These are phyloP conservation scores for Oldenlandia corymbosa DNA, from an alignment of 257 asterid genomes.

Conservation along the genomic window DNA sequence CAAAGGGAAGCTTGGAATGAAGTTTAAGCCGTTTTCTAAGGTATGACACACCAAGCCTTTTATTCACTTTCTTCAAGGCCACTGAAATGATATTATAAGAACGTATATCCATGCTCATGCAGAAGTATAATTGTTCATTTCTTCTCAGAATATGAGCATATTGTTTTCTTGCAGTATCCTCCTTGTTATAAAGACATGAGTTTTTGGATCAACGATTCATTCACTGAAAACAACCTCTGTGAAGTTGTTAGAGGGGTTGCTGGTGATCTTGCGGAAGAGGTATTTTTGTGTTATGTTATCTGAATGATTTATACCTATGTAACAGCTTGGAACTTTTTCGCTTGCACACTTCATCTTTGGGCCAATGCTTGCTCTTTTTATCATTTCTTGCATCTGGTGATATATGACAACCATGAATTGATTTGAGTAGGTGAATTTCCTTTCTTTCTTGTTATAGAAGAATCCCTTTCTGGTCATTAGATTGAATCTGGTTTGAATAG, in stretches of 20 bases:
- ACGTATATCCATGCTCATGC: neutral
- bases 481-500: too few species aligned
- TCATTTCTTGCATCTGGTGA: neutral
- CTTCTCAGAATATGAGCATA: neutral
- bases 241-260: slow-evolving; percentile 84
- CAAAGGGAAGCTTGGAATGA: slow-evolving; percentile 72
- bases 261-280: slow-evolving; percentile 95
- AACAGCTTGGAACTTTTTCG: neutral
- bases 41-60: slow-evolving; percentile 26
- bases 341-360: neutral
- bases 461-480: neutral
- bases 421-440: too few species aligned
- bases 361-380: neutral
- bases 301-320: neutral
- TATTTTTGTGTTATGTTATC: slow-evolving; percentile 19
- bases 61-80: neutral
- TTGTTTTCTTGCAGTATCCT: slow-evolving; percentile 55
- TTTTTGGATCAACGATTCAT: slow-evolving; percentile 81
- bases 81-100: neutral
- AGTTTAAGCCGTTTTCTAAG: slow-evolving; percentile 90
- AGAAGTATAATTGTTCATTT: neutral
- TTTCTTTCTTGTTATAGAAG: neutral
- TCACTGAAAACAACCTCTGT: slow-evolving; percentile 83
- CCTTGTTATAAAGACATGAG: slow-evolving; percentile 93
- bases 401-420: neutral